Evolutionary conservation across 495 filamentous ascomycete genomes (phyloP), one percentile per base, ranked within the genome.

Genomic region (Daldinia childiae): DNA sequence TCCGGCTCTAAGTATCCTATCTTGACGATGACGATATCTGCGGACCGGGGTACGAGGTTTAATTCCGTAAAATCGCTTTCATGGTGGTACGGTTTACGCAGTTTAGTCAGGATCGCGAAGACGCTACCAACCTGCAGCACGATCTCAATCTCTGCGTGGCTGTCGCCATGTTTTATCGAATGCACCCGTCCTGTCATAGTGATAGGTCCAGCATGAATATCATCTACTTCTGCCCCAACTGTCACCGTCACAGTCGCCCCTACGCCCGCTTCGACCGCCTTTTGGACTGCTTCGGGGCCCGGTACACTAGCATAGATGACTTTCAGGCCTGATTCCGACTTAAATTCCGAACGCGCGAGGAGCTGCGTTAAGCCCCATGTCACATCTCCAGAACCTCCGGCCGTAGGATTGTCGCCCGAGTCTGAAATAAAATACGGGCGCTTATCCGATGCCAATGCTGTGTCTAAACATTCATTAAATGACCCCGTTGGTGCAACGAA

Each of bases 1-100:
- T 89, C 85, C 15, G 87, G 87, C 69, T 89, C 86, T 11, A 89
- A 70, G 64, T 88, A 89, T 19, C 87, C 86, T 56, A 89, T 89
- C 76, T 89, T 89, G 6, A 88, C 85, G 17, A 89, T 81, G 12
- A 89, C 85, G 15, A 89, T 82, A 63, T 86, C 83, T 9, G 82
- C 78, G 4, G 76, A 69, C 1, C 85, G 82, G 11, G 86, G 85
- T 1, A 65, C 30, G 0, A 89, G 79, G 61, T 84, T 61, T 3
- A 88, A 79, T 19, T 82, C 81, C 0, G 80, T 85, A 62, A 88
- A 89, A 62, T 89, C 87, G 32, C 74, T 76, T 64, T 89, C 86
- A 34, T 82, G 80, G 54, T 89, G 87, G 64, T 87, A 88, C 5
- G 87, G 87, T 66, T 88, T 89, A 32, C 87, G 85, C 12, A 86